Evolutionary conservation across 1,284 basidiomycete genomes (phyloP), one percentile per base, ranked within the genome.

Genomic region (Grifola frondosa): DNA sequence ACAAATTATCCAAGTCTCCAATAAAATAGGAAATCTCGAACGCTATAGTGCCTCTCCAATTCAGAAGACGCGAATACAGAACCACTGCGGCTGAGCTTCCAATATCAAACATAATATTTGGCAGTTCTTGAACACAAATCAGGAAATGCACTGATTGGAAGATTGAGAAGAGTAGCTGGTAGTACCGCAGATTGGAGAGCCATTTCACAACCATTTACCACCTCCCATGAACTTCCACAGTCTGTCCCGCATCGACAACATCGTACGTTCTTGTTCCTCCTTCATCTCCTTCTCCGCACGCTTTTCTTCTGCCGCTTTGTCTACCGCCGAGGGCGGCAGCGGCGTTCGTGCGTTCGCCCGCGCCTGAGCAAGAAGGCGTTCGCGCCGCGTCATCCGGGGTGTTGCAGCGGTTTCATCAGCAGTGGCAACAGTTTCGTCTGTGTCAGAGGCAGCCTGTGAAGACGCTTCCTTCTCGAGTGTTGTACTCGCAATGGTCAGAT

Each of bases 211-310:
- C 56, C 46, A 53, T 39, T 38, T 48, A 31, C 54, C 44, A 24
- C 59, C 58, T n/a, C n/a, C n/a, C 30, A 64, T 46, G 16, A 65
- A 44, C 49, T 53, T 57, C 50, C 55, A 49, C 21, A 65, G 35
- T 46, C 54, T 46, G 24, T 60, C 48, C 37, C 54, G 51, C 30
- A 64, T 38, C 30, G 53, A 50, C 30, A 57, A 31, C 30, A 36
- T 37, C 34, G 42, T 49, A 37, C 48, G 42, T 38, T 52, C 48
- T 33, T 48, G 40, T 38, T 37, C 42, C 16, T 36, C 38, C 26
- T 33, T 28, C 34, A 22, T 32, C 30, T 35, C 39, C 39, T 41
- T 37, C 37, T 26, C 52, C 5, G 22, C 31, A 38, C 46, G 30
- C 34, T 43, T n/a, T 33, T 46, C 22, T 40, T 49, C 48, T 19